These are phyloP conservation scores for Alternaria solani DNA, from an alignment of 2,329 filamentous ascomycete genomes.

Conservation along the genomic window DNA sequence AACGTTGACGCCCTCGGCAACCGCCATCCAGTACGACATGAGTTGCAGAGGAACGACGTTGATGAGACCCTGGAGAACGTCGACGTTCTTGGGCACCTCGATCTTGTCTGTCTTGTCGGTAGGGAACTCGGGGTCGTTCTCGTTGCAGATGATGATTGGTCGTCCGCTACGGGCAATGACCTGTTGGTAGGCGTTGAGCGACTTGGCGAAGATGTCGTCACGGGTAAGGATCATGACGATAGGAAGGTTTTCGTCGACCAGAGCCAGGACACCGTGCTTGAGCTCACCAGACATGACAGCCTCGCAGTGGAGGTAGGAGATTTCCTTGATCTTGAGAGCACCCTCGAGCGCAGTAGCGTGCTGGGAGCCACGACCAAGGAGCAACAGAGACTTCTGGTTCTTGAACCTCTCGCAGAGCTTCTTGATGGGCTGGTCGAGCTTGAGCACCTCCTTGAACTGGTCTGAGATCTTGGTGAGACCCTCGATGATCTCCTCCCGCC, in stretches of 20 bases:
- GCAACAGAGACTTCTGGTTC: slow-evolving; percentile 93
- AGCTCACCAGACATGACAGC: slow-evolving; percentile 99
- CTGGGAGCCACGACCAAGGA: slow-evolving; percentile 94
- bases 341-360: slow-evolving; percentile 96
- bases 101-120: slow-evolving; percentile 92
- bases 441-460: slow-evolving; percentile 91
- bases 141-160: slow-evolving; percentile 98
- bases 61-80: slow-evolving; percentile 93
- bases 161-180: slow-evolving; percentile 95
- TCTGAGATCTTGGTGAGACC: slow-evolving; percentile 85
- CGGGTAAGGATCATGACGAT: slow-evolving; percentile 99
- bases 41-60: slow-evolving; percentile 98
- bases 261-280: slow-evolving; percentile 96
- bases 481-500: slow-evolving; percentile 95
- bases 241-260: slow-evolving; percentile 97
- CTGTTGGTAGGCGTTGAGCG: slow-evolving; percentile 99
- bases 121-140: slow-evolving; percentile 86
- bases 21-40: slow-evolving; percentile 98
- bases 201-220: slow-evolving; percentile 96
- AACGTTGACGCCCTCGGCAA: slow-evolving; percentile 94
- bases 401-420: slow-evolving; percentile 93
- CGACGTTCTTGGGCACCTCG: slow-evolving; percentile 94
- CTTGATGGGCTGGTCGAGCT: slow-evolving; percentile 94
- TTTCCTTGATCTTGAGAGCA: slow-evolving; percentile 99
- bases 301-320: slow-evolving; percentile 99